These are phyloP conservation scores for Cenchrus purpureus DNA, from an alignment of 176 grass and related monocot genomes.

Conservation along the genomic window DNA sequence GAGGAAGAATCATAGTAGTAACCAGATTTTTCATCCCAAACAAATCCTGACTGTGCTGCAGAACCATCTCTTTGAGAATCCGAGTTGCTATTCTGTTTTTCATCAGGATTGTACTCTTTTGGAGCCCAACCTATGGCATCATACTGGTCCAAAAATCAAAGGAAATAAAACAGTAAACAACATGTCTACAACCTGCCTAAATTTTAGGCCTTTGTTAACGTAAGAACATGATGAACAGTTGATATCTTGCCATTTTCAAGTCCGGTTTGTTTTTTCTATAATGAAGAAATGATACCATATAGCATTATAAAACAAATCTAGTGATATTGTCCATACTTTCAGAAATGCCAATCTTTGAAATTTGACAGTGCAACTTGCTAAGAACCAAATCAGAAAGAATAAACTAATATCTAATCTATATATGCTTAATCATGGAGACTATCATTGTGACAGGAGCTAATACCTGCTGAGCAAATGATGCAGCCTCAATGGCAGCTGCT, in stretches of 20 bases:
- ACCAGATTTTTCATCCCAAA: conserved; percentile 98
- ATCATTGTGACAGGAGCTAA: conserved; percentile 23
- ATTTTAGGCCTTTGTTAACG: conserved; percentile 13
- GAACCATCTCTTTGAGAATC: conserved; percentile 55
- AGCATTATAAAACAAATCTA: neutral
- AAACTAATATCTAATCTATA: neutral
- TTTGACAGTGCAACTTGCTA: neutral
- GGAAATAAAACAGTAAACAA: conserved; percentile 6
- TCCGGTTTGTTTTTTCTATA: neutral
- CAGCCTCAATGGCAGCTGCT: conserved; percentile 97
- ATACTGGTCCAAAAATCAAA: conserved; percentile 63
- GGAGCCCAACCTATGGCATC: conserved; percentile 94
- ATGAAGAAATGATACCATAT: neutral
- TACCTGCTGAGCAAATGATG: conserved; percentile 99
- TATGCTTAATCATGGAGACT: neutral
- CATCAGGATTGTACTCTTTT: conserved; percentile 92
- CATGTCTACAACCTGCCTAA: conserved; percentile 19
- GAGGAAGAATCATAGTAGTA: conserved; percentile 98
- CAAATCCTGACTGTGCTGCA: conserved; percentile 83
- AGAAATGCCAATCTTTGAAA: neutral
- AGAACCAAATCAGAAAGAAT: conserved; percentile 2
- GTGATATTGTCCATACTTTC: neutral
- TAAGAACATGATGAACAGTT: neutral
- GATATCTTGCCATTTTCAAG: neutral
- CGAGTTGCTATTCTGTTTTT: conserved; percentile 55